Percentiles rank a stretch among this genome's conserved stretches.
phyloP scores from a whole-genome alignment of 257 asterid genomes.

The Scutellaria minor region DNA sequence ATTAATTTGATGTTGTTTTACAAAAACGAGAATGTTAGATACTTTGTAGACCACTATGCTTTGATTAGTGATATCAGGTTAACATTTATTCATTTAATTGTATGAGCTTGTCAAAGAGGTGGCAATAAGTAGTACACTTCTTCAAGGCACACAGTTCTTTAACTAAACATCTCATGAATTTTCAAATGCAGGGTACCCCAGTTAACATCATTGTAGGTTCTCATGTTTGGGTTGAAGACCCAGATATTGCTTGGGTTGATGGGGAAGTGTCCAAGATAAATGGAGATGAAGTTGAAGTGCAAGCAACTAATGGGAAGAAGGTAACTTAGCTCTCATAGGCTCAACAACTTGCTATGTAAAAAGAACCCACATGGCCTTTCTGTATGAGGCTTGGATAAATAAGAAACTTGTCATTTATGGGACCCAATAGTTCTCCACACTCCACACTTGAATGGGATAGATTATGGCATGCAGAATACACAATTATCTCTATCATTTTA shows the following conservation, averaged over 20 bases:
- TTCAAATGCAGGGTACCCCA: conserved; percentile 78
- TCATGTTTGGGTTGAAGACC: conserved; percentile 94
- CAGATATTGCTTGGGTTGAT: conserved; percentile 73
- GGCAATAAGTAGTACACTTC: background rate
- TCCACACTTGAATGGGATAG: background rate
- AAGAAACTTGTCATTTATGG: background rate
- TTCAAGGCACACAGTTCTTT: background rate
- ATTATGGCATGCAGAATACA: too few species aligned
- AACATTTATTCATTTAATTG: too few species aligned
- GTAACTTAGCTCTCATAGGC: conserved; percentile 45
- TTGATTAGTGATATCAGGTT: too few species aligned
- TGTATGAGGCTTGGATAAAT: background rate
- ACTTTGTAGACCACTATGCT: too few species aligned
- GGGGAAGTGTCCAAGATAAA: conserved; percentile 78
- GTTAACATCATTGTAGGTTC: conserved; percentile 83
- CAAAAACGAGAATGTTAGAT: too few species aligned
- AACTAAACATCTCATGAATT: conserved; percentile 31
- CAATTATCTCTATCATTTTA: background rate
- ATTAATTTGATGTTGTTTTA: background rate
- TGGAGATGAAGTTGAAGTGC: conserved; percentile 71
- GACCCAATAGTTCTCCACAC: background rate
- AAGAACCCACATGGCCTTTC: background rate
- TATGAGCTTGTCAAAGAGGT: background rate
- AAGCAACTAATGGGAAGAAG: conserved; percentile 67
- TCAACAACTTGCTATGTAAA: conserved; percentile 8